These are phyloP conservation scores for Solanum neorickii DNA, from an alignment of 257 asterid species.

Conservation along the genomic window DNA sequence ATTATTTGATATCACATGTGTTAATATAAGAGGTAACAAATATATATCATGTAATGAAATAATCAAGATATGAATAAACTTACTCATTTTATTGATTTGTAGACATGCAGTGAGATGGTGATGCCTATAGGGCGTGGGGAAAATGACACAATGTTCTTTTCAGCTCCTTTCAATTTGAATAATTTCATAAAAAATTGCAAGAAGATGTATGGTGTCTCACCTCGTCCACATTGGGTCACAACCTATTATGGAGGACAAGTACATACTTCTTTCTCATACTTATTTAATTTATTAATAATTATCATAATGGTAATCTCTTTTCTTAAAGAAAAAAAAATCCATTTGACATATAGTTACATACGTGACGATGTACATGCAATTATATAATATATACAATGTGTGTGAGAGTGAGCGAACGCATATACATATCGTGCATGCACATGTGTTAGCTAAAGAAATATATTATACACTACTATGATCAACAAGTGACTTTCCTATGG, in stretches of 20 bases:
- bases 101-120: conserved; percentile 37
- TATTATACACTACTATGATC: neutral
- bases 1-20: rapidly evolving
- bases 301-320: neutral
- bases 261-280: neutral
- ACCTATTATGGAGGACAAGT: conserved; percentile 38
- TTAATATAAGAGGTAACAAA: no score
- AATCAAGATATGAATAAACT: neutral
- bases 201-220: conserved; percentile 12
- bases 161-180: conserved; percentile 14
- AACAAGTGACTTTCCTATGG: neutral
- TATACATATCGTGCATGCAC: neutral
- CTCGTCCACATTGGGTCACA: conserved; percentile 41
- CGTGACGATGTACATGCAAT: neutral
- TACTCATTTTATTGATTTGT: neutral
- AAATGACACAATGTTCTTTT: conserved; percentile 25
- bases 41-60: neutral
- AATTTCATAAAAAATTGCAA: conserved; percentile 4
- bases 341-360: neutral
- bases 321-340: neutral
- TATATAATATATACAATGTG: neutral
- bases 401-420: neutral
- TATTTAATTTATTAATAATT: neutral
- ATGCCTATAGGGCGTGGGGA: conserved; percentile 19
- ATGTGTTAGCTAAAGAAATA: no score